Evolutionary conservation across 306 rosid species (phyloP).

Genomic region (Acmispon strigosus): DNA sequence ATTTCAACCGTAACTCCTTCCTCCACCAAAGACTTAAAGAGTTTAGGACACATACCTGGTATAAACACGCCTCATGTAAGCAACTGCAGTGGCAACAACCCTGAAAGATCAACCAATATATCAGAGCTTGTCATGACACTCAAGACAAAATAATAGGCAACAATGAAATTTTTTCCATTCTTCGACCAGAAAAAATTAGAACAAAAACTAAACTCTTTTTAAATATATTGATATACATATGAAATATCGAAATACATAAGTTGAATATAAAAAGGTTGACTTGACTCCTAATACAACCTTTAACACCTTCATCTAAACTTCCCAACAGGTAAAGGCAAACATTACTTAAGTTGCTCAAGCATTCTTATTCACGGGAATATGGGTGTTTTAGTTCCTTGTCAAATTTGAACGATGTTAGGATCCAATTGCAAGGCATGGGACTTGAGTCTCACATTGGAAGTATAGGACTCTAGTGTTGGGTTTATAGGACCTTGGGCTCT

Average conservation of each 20-base stretch:
- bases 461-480: no score
- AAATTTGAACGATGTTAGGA: not conserved
- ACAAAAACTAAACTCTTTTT: not conserved
- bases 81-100: conserved; percentile 93
- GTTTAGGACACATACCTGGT: conserved; percentile 49
- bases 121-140: conserved; percentile 1
- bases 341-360: not conserved
- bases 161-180: not conserved
- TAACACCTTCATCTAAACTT: not conserved
- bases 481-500: no score
- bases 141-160: not conserved
- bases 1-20: not conserved
- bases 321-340: not conserved
- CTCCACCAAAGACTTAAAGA: conserved; percentile 3
- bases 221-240: not conserved
- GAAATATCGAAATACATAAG: not conserved
- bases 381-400: not conserved
- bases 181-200: not conserved
- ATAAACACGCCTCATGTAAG: conserved; percentile 96
- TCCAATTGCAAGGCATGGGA: no score
- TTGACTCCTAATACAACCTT: not conserved
- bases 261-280: not conserved
- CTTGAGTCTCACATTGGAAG: no score
- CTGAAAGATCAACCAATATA: conserved; percentile 42
- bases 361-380: not conserved